Evolutionary conservation across 208 protist species (phyloP).

Genomic region (Trypanosomatidae sp.): DNA sequence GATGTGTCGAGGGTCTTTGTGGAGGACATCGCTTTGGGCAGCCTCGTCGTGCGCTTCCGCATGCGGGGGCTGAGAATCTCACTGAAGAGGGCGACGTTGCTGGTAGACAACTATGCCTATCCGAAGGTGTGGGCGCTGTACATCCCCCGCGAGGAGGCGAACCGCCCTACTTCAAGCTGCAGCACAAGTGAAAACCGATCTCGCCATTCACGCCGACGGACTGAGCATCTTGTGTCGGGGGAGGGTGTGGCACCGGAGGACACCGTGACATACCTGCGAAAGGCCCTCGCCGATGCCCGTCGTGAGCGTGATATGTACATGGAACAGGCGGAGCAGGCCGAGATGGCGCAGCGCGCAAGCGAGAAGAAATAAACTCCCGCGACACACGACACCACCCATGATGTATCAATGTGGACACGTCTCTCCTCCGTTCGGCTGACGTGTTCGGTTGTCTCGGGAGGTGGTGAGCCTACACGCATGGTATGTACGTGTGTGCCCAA

Average conservation of each 20-base stretch:
- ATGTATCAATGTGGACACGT: not conserved
- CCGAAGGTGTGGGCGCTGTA: constrained; percentile 56
- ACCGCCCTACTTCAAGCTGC: not conserved
- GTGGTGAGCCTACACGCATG: not conserved
- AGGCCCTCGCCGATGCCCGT: constrained; percentile 48
- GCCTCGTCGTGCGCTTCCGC: constrained; percentile 45
- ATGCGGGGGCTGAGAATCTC: constrained; percentile 24
- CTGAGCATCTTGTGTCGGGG: constrained; percentile 28
- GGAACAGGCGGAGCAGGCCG: constrained; percentile 30
- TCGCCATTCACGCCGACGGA: constrained; percentile 16
- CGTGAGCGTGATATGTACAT: constrained; percentile 55
- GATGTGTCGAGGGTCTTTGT: constrained; percentile 20
- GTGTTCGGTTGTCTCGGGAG: not conserved
- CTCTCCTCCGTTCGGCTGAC: not conserved
- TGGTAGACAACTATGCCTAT: constrained; percentile 46
- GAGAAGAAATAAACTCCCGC: not conserved
- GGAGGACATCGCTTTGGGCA: constrained; percentile 33
- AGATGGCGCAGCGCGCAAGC: constrained; percentile 15
- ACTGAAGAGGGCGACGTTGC: constrained; percentile 15
- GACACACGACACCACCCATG: not conserved
- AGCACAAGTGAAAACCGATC: not conserved
- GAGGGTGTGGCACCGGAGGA: constrained; percentile 47
- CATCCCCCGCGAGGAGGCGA: constrained; percentile 20
- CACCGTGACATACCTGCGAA: constrained; percentile 50
- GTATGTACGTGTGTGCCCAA: not conserved